Conservation (phyloP, 176 grass and related monocot species). For the Urochloa ruziziensis region DNA sequence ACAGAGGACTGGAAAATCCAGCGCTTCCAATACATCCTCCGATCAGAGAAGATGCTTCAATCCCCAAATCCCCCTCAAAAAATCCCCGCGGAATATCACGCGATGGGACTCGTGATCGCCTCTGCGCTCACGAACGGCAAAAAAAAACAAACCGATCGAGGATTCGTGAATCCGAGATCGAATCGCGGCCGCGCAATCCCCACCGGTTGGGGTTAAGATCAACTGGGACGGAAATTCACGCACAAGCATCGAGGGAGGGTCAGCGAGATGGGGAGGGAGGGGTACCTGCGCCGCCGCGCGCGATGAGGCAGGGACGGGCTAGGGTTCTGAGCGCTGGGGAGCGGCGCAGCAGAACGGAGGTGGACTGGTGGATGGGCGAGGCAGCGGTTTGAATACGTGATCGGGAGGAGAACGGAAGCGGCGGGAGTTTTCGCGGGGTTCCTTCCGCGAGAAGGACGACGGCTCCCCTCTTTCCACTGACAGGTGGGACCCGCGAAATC, state of each 20-base stretch:
- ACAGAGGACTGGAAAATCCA: neutral
- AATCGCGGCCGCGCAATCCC: neutral
- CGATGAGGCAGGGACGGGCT: neutral
- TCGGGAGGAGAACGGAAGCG: neutral
- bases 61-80: no score
- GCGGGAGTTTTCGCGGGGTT: conserved; percentile 23
- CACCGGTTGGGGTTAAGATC: neutral
- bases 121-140: neutral
- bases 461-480: neutral
- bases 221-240: neutral
- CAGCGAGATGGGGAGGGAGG: neutral
- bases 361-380: neutral
- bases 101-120: no score
- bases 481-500: neutral
- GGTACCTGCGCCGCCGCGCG: neutral
- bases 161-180: neutral
- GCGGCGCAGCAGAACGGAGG: no score
- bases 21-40: no score
- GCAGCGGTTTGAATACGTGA: neutral
- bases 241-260: neutral
- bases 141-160: neutral
- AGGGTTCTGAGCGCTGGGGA: neutral
- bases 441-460: neutral
- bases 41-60: no score
- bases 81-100: neutral